These are phyloP conservation scores for Taiozyma onychis DNA, from an alignment of 1,139 yeast species.

Conservation along the genomic window DNA sequence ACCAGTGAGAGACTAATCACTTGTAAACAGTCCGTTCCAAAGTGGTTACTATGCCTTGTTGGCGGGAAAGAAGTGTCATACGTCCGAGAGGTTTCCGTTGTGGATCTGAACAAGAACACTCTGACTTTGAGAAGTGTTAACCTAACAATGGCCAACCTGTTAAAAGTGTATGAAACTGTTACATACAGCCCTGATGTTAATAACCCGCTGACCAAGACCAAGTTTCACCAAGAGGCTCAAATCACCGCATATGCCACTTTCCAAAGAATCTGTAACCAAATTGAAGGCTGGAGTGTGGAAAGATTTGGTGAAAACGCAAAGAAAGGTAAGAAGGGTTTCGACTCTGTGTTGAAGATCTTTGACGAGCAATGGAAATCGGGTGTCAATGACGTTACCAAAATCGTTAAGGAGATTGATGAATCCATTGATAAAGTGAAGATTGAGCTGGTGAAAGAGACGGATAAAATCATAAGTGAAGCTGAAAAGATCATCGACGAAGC, in stretches of 20 bases:
- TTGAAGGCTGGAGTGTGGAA: slow-evolving; percentile 90
- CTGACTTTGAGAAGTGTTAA: slow-evolving; percentile 82
- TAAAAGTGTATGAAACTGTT: slow-evolving; percentile 83
- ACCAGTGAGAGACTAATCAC: slow-evolving; percentile 86
- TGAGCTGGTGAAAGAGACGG: slow-evolving; percentile 20
- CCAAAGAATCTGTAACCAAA: slow-evolving; percentile 63
- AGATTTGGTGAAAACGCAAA: slow-evolving; percentile 84
- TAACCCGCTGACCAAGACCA: slow-evolving; percentile 42
- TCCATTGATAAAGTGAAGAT: slow-evolving; percentile 21
- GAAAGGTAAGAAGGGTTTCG: slow-evolving; percentile 81
- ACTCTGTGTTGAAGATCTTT: slow-evolving; percentile 58
- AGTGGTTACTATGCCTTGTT: slow-evolving; percentile 54
- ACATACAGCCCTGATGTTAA: slow-evolving; percentile 62
- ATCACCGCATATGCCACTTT: slow-evolving; percentile 81
- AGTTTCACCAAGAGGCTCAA: slow-evolving; percentile 77
- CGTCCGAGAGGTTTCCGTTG: slow-evolving; percentile 86
- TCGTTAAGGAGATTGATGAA: slow-evolving; percentile 26
- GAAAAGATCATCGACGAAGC: slow-evolving; percentile 10
- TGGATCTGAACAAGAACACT: slow-evolving; percentile 60
- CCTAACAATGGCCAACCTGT: slow-evolving; percentile 70
- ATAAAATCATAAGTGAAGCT: slow-evolving; percentile 12
- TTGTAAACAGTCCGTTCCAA: slow-evolving; percentile 82
- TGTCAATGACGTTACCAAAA: slow-evolving; percentile 25
- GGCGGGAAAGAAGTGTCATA: slow-evolving; percentile 74
- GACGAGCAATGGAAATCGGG: slow-evolving; percentile 43